Percentiles rank a stretch among this genome's conserved stretches.
Evolutionary conservation across 148 eudicot genomes (phyloP).

Genomic region (Limonium bicolor): DNA sequence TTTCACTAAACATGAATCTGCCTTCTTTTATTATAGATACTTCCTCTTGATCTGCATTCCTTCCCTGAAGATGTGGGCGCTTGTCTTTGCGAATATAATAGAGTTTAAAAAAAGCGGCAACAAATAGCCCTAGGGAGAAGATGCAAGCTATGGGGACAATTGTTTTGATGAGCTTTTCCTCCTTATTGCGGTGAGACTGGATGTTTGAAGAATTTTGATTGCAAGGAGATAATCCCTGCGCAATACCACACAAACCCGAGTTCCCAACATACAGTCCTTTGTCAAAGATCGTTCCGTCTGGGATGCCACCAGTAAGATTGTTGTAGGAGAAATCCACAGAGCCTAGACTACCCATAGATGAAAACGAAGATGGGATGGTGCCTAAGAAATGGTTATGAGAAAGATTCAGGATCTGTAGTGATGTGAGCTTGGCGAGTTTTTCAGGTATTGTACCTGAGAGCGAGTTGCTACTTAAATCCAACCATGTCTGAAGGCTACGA

Average conservation of each 20-base stretch:
- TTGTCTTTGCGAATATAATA: neutral
- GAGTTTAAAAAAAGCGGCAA: neutral
- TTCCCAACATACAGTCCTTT: slow-evolving; percentile 3
- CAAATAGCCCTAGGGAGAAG: neutral
- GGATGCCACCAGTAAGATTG: slow-evolving; percentile 17
- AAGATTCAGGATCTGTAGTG: slow-evolving; percentile 12
- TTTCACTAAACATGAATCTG: slow-evolving; percentile 11
- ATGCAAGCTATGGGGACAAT: neutral
- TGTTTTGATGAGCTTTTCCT: neutral
- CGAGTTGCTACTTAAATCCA: slow-evolving; percentile 15
- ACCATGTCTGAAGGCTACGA: slow-evolving; percentile 2
- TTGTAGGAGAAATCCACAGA: slow-evolving; percentile 16
- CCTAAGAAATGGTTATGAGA: slow-evolving; percentile 19
- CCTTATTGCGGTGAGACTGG: neutral
- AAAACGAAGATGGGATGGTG: slow-evolving; percentile 11
- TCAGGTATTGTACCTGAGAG: slow-evolving; percentile 18
- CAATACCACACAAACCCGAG: slow-evolving; percentile 2
- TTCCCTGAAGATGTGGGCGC: neutral
- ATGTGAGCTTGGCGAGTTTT: slow-evolving; percentile 13
- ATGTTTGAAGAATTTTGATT: neutral
- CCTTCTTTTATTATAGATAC: slow-evolving; percentile 6
- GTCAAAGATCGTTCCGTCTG: slow-evolving; percentile 8
- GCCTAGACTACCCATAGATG: slow-evolving; percentile 8
- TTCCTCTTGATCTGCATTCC: neutral
- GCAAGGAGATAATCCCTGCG: neutral